Conservation (phyloP, 345 rosid genomes). For the Leavenworthia alabamica region DNA sequence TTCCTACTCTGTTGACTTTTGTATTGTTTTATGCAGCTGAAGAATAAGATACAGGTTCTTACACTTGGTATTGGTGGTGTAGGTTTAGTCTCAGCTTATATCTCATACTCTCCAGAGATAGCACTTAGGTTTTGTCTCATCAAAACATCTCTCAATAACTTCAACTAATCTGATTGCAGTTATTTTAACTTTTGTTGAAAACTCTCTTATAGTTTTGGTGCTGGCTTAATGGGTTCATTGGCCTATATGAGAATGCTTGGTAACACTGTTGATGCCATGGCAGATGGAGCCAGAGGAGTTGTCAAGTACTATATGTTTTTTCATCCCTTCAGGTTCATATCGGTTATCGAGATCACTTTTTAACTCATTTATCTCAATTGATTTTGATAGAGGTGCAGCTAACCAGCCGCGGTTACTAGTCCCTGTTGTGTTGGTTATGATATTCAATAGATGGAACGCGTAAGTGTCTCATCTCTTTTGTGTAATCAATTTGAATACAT, state of each 20-base stretch:
- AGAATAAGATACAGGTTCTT: slow-evolving; percentile 57
- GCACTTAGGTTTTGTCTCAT: slow-evolving; percentile 64
- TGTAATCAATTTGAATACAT: background rate
- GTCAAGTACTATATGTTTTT: slow-evolving; percentile 44
- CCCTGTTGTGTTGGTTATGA: slow-evolving; percentile 86
- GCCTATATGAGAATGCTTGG: slow-evolving; percentile 85
- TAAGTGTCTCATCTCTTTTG: slow-evolving; percentile 41
- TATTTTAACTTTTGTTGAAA: background rate
- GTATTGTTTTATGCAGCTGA: slow-evolving; percentile 54
- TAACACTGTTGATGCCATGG: slow-evolving; percentile 76
- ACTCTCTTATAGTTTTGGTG: slow-evolving; percentile 56
- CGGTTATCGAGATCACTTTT: background rate
- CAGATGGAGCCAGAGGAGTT: slow-evolving; percentile 74
- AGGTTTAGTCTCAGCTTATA: slow-evolving; percentile 77
- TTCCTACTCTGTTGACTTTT: background rate
- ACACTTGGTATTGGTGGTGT: slow-evolving; percentile 76
- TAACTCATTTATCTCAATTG: no score
- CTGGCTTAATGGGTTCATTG: slow-evolving; percentile 72
- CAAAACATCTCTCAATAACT: background rate
- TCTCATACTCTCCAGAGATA: slow-evolving; percentile 80
- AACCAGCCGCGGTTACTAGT: slow-evolving; percentile 84
- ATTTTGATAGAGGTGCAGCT: slow-evolving; percentile 76
- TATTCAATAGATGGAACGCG: slow-evolving; percentile 87
- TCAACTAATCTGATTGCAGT: background rate
- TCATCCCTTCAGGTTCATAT: background rate